Conservation (phyloP, 2,329 filamentous ascomycete genomes). For the Chrysoporthe cubensis region DNA sequence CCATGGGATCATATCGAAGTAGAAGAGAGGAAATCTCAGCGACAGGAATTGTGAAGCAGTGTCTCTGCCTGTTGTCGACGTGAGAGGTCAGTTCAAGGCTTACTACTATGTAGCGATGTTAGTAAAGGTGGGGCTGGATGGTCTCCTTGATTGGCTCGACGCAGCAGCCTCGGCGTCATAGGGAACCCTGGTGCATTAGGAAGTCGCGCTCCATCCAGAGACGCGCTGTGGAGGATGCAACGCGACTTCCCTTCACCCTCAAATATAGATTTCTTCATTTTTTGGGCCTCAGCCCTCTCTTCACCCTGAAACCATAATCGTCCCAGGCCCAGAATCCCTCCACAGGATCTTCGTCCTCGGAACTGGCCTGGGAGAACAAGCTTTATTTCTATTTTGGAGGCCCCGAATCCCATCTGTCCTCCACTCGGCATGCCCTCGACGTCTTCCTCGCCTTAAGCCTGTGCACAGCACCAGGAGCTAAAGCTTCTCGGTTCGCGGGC, state of each 20-base stretch:
- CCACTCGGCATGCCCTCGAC: constrained; percentile 8
- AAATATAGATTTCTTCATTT: not conserved
- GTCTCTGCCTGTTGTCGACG: not conserved
- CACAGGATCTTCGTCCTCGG: not conserved
- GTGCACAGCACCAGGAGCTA: constrained; percentile 33
- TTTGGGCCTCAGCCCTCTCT: not conserved
- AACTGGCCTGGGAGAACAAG: not conserved
- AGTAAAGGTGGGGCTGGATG: not conserved
- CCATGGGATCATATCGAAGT: not conserved
- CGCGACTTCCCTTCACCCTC: constrained; percentile 1
- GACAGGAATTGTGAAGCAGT: not conserved
- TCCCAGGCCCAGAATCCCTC: not conserved
- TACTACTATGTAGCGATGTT: not conserved
- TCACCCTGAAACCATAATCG: not conserved
- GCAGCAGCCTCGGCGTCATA: constrained; percentile 2
- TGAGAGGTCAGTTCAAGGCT: not conserved
- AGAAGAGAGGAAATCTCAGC: not conserved
- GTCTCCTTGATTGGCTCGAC: not conserved
- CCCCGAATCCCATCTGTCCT: not conserved
- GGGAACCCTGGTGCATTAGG: constrained; percentile 3
- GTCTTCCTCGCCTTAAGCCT: constrained; percentile 16
- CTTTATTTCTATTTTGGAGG: not conserved
- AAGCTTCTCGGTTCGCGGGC: constrained; percentile 19
- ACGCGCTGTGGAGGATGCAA: constrained; percentile 8
- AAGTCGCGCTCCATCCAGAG: constrained; percentile 13